Evolutionary conservation across 2,329 filamentous ascomycete species (phyloP).

Genomic region (Microascus cirrosus): DNA sequence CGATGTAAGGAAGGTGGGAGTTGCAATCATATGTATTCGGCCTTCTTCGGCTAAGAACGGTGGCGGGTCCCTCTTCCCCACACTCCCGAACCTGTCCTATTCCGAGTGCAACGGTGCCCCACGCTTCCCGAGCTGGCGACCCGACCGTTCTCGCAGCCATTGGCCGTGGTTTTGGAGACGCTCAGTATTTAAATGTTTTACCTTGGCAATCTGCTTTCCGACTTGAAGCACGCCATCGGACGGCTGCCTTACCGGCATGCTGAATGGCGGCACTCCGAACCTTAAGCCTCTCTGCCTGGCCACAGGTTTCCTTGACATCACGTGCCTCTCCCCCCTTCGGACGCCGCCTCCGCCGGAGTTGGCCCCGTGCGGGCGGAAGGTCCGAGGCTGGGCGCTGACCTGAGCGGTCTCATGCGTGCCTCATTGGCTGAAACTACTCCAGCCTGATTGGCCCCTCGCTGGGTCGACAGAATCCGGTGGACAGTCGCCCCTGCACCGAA

Average conservation of each 20-base stretch:
- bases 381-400: neutral
- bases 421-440: neutral
- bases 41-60: conserved; percentile 4
- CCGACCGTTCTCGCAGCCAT: too few species aligned
- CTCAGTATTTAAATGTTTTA: too few species aligned
- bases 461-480: neutral
- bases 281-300: too few species aligned
- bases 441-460: neutral
- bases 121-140: neutral
- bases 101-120: neutral
- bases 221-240: too few species aligned
- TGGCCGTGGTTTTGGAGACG: too few species aligned
- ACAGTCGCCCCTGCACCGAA: neutral
- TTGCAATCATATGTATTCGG: conserved; percentile 3
- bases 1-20: conserved; percentile 1
- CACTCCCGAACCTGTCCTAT: neutral
- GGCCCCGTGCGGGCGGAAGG: neutral
- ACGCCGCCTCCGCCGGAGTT: neutral
- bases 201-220: too few species aligned
- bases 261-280: too few species aligned
- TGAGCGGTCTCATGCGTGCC: neutral
- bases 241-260: too few species aligned
- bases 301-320: neutral
- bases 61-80: neutral
- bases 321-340: neutral